phyloP scores from a whole-genome alignment of 495 filamentous ascomycete species.

The Xylaria venustula region DNA sequence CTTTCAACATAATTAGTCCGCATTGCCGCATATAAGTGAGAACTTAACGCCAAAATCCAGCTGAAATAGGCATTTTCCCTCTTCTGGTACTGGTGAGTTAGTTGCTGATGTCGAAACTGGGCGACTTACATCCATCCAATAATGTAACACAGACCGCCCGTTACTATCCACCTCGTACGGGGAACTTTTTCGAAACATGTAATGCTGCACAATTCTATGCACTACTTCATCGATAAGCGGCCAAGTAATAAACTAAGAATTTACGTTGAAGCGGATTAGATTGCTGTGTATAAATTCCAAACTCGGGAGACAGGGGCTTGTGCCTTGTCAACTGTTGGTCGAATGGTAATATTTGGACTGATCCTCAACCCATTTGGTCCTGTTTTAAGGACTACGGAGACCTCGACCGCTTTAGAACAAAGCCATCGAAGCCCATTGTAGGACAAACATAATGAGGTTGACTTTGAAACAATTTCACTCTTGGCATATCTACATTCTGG shows the following conservation, averaged over 20 bases:
- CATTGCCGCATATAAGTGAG: too few species aligned
- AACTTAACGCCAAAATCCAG: too few species aligned
- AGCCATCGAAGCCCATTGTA: neutral
- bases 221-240: neutral
- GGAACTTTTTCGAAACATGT: neutral
- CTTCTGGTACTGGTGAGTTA: too few species aligned
- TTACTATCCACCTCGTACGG: neutral
- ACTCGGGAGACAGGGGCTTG: neutral
- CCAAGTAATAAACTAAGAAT: neutral
- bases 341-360: neutral
- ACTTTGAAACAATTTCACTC: neutral
- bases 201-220: neutral
- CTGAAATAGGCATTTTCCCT: too few species aligned
- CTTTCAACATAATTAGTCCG: neutral
- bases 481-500: constrained; percentile 1
- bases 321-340: neutral
- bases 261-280: too few species aligned
- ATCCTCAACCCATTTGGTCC: neutral
- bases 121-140: neutral
- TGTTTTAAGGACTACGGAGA: neutral
- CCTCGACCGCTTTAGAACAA: neutral
- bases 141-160: neutral
- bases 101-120: neutral
- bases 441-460: neutral
- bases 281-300: neutral